phyloP scores from a whole-genome alignment of 202 grass and related monocot genomes.

The Schoenoplectus triqueter region DNA sequence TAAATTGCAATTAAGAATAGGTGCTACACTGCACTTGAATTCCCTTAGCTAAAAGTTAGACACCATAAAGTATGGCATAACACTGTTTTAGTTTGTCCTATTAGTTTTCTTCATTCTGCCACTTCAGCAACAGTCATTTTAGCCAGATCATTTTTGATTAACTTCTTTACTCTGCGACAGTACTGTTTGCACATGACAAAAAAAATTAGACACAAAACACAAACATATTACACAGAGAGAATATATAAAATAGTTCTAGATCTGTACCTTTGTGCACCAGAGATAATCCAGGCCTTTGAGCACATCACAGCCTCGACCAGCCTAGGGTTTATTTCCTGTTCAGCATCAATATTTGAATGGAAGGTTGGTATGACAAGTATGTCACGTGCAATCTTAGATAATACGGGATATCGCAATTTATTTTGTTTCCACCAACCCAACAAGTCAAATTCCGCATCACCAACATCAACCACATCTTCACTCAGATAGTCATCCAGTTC shows the following conservation, averaged over 20 bases:
- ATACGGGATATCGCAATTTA: constrained; percentile 24
- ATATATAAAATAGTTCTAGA: background rate
- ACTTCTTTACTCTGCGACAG: background rate
- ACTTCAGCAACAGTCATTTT: background rate
- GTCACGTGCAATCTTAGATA: constrained; percentile 36
- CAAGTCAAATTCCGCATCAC: constrained; percentile 11
- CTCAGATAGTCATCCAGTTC: constrained; percentile 38
- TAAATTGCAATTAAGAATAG: background rate
- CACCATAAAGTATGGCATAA: background rate
- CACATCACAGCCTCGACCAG: constrained; percentile 29
- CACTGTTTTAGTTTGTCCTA: background rate
- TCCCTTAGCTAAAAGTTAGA: background rate
- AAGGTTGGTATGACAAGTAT: constrained; percentile 15
- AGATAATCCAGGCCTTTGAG: constrained; percentile 19
- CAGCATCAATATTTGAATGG: background rate
- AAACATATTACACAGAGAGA: background rate
- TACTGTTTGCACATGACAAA: background rate
- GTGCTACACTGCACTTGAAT: background rate
- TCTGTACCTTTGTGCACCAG: constrained; percentile 27
- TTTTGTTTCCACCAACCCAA: constrained; percentile 40
- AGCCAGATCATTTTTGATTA: background rate
- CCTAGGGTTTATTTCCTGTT: background rate
- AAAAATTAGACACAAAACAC: constrained; percentile 1
- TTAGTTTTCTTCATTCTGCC: background rate
- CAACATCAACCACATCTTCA: constrained; percentile 23